Base-by-base conservation (phyloP, 2,329 filamentous ascomycete species). In the Phoma sp. region DNA sequence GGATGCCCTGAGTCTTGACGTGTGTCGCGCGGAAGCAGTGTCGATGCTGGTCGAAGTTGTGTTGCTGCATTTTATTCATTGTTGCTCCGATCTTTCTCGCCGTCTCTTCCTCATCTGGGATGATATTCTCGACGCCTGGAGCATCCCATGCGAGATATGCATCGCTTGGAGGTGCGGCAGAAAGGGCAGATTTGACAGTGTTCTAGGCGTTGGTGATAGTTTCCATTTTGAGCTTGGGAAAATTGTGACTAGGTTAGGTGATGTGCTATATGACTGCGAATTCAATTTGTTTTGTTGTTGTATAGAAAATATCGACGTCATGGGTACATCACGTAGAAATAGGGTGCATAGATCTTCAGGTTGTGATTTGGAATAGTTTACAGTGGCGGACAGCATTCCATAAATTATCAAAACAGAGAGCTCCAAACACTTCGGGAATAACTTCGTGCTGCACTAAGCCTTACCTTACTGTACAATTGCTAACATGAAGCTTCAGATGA, bases 11-110 rank as follows among this genome's bases (percentile, higher is more conserved):
- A 15, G 59, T 62, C 61, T 74, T 74, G 40, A 76, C 59, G 47
- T 75, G 68, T 7, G 70, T 76, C 28, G 73, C 74, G n/a, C 73
- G 71, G 28, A 73, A 65, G 36, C 65, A 73, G 57, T 74, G 73
- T 34, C 66, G 65, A 55, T 76, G 69, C 51, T 73, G 70, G 47
- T 75, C 72, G 65, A 76, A 74, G 38, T 76, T 75, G 64, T 74
- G 74, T 66, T 76, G 74, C 55, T 77, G 72, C 61, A 76, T 71
- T 43, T 72, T 71, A 47, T 72, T 70, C 49, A 74, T 74, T 11
- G 73, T 72, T 39, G 67, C 67, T 37, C 71, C 63, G 37, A 76
- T 75, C 57, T 69, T 69, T 58, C 61, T 37, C 53, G 54, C 69
- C 54, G 62, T 75, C 61, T 74, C 66, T 47, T 71, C 63, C 54